Percentiles rank a stretch among this genome's conserved stretches.
Conservation (phyloP, 106 monocot genomes). For the Hemerocallis citrina region DNA sequence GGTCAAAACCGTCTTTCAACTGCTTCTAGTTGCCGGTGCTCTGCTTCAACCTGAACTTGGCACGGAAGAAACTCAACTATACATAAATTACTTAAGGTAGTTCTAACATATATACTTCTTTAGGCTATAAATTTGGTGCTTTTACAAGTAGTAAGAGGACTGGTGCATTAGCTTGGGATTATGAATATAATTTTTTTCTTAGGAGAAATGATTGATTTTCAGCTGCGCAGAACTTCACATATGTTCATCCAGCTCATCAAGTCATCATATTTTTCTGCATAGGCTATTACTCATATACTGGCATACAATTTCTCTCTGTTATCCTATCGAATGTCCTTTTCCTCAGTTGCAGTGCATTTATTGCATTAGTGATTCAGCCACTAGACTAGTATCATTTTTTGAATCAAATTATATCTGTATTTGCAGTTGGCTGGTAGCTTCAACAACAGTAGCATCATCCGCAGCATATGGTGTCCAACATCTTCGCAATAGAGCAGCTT, state of each 20-base stretch:
- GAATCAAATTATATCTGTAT: background rate
- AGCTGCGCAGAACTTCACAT: too few species aligned
- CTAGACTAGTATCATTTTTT: background rate
- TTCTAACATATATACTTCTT: background rate
- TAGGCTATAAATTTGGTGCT: too few species aligned
- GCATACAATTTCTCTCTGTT: background rate
- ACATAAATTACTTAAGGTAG: slow-evolving; percentile 74
- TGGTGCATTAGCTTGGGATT: too few species aligned
- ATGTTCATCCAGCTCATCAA: background rate
- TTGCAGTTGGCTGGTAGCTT: slow-evolving; percentile 62
- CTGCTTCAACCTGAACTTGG: slow-evolving; percentile 96
- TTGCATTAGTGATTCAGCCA: background rate
- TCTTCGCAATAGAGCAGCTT: slow-evolving; percentile 17
- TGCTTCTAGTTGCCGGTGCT: slow-evolving; percentile 76
- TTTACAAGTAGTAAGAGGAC: too few species aligned
- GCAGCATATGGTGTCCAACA: slow-evolving; percentile 44
- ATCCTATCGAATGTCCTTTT: background rate
- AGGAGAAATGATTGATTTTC: too few species aligned
- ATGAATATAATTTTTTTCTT: too few species aligned
- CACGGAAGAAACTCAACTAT: slow-evolving; percentile 43
- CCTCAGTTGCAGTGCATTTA: background rate
- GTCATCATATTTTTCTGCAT: too few species aligned
- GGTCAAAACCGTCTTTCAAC: slow-evolving; percentile 86
- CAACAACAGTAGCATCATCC: slow-evolving; percentile 45
- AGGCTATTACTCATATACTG: too few species aligned